These are phyloP conservation scores for Aureobasidium musti DNA, from an alignment of 2,329 filamentous ascomycete genomes.

Conservation along the genomic window DNA sequence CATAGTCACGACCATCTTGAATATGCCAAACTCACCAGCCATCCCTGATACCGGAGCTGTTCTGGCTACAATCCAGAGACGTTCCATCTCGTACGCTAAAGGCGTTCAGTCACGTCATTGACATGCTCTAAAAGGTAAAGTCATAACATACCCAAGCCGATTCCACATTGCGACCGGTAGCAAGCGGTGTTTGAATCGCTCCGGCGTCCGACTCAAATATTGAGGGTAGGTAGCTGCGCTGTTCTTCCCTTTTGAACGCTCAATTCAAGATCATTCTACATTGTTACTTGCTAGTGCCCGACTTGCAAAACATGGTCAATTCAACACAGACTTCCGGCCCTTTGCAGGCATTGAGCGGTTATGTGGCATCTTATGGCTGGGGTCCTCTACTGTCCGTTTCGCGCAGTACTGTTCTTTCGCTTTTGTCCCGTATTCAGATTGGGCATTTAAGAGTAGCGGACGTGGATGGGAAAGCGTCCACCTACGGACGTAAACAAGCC, in stretches of 20 bases:
- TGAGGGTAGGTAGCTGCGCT: constrained; percentile 10
- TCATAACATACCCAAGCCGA: constrained; percentile 19
- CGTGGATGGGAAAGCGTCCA: constrained; percentile 47
- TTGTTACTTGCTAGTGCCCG: constrained; percentile 22
- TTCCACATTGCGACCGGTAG: constrained; percentile 13
- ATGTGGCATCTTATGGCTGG: constrained; percentile 52
- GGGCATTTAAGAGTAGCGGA: constrained; percentile 52
- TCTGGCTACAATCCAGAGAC: neutral
- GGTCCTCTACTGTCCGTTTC: constrained; percentile 51
- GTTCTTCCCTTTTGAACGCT: neutral
- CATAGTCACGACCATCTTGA: neutral
- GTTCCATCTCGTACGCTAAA: constrained; percentile 18
- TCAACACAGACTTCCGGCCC: constrained; percentile 43
- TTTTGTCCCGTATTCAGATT: constrained; percentile 50
- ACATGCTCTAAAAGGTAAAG: constrained; percentile 33
- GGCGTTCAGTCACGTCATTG: constrained; percentile 30
- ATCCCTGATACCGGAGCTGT: neutral
- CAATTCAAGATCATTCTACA: constrained; percentile 13
- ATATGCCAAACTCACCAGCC: neutral
- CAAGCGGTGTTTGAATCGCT: constrained; percentile 29
- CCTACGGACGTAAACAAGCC: constrained; percentile 45
- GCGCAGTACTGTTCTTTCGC: constrained; percentile 48
- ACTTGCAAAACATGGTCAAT: constrained; percentile 38
- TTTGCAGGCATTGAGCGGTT: constrained; percentile 46
- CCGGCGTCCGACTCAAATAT: constrained; percentile 22